Evolutionary conservation across 2,329 filamentous ascomycete genomes (phyloP), one percentile per base, ranked within the genome.

Genomic region (Daldinia sp.): DNA sequence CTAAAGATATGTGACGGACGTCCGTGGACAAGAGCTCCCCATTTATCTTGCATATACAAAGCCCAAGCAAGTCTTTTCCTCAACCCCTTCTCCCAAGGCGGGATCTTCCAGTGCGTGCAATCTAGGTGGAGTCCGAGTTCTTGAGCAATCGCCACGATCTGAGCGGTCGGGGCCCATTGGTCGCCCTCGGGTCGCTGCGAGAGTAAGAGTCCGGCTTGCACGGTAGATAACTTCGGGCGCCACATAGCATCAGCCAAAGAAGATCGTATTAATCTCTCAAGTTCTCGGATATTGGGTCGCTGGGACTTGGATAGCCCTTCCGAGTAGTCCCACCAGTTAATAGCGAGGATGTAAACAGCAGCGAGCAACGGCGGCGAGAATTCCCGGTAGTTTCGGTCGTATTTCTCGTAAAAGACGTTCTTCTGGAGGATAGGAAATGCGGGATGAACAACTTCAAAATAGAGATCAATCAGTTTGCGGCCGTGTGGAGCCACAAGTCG

Each of bases 11-110:
- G 91, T 2, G 91, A 92, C 2, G 92, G 92, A 15, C 91, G 88
- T 70, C 92, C 91, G 74, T 93, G 89, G 37, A 92, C 88, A 30
- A 94, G 81, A 2, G 91, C 90, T 48, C 89, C 90, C 92, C 92
- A 94, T 79, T 93, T 97, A 80, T 98, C 94, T 81, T 97, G 93
- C 91, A 97, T 95, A 78, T 96, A 97, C 57, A 97, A 81, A 1
- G 93, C 94, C 94, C 94, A 97, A 0, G 93, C 93, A 46, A 97
- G 87, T 55, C 94, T 88, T 78, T 95, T 96, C 68, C 94, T 87
- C 65, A 97, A 79, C 0, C 93, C 92, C 73, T 92, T 91, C 79
- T 97, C 94, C 93, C 94, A 97, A 0, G 86, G 86, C 30, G 94
- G 93, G 60, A 97, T 95, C 69, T 93, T 93, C 94, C 94, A 97